Percentiles rank a stretch among this genome's conserved stretches.
Evolutionary conservation across 805 yeast genomes (phyloP).

Genomic region (Yamadazyma scolyti): DNA sequence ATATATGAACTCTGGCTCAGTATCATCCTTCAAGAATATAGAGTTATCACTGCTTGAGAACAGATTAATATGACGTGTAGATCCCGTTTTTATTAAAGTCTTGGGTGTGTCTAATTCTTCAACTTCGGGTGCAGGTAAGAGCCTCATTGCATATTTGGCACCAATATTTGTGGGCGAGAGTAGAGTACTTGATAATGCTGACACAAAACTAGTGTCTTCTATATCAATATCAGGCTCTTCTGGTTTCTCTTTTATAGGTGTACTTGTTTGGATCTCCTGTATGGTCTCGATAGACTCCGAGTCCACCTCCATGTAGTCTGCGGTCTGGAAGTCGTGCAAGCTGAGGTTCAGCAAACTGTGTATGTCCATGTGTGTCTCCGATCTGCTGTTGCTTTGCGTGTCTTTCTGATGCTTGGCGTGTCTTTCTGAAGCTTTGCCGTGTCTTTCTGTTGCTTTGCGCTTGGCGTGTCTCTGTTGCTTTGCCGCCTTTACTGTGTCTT

Average conservation of each 20-base stretch:
- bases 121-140: constrained; percentile 24
- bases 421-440: too few relatives aligned
- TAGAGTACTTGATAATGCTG: constrained; percentile 11
- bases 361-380: too few relatives aligned
- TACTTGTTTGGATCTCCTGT: constrained; percentile 5
- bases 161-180: constrained; percentile 39
- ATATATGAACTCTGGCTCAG: constrained; percentile 14
- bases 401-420: too few relatives aligned
- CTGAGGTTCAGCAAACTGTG: too few relatives aligned
- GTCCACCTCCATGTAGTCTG: constrained; percentile 1
- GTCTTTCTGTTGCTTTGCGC: too few relatives aligned
- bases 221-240: constrained; percentile 7
- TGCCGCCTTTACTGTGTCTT: too few relatives aligned
- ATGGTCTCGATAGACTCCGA: constrained; percentile 5
- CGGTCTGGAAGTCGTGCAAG: constrained; percentile 9
- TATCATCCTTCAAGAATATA: constrained; percentile 4
- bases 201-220: constrained; percentile 15
- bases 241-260: constrained; percentile 4
- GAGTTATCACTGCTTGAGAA: constrained; percentile 13
- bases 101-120: constrained; percentile 23
- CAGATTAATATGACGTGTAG: constrained; percentile 13
- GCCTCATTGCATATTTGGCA: constrained; percentile 33
- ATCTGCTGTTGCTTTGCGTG: too few relatives aligned
- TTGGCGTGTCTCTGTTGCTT: too few relatives aligned
- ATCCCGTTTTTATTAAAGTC: not conserved